Evolutionary conservation across 768 basidiomycete species (phyloP).

Genomic region (Cubamyces lactineus): DNA sequence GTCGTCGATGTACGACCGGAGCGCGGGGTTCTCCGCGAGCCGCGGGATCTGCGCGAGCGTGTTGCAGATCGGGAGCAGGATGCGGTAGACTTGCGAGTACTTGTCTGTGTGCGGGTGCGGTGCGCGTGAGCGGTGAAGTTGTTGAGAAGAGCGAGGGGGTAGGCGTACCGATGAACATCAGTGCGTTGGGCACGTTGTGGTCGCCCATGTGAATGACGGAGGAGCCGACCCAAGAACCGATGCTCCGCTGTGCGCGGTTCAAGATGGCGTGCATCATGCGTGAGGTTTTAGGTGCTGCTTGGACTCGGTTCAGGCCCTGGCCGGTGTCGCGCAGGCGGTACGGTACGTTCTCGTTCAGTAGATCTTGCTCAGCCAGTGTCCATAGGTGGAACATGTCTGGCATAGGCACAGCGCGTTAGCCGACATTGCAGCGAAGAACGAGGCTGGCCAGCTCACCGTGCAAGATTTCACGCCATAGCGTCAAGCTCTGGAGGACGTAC

Average conservation of each 20-base stretch:
- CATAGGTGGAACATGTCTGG: slow-evolving; percentile 88
- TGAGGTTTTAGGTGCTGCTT: slow-evolving; percentile 85
- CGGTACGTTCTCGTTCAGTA: slow-evolving; percentile 71
- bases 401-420: not conserved
- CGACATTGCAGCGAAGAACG: not conserved
- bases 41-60: slow-evolving; percentile 71
- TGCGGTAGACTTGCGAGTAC: slow-evolving; percentile 90
- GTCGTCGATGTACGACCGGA: slow-evolving; percentile 76
- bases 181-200: slow-evolving; percentile 80
- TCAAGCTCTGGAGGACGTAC: slow-evolving; percentile 84
- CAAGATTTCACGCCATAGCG: slow-evolving; percentile 84
- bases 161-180: slow-evolving; percentile 75
- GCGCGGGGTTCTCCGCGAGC: slow-evolving; percentile 68
- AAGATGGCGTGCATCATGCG: slow-evolving; percentile 89
- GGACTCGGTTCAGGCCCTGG: slow-evolving; percentile 89
- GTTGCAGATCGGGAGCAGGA: slow-evolving; percentile 85
- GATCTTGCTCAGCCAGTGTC: slow-evolving; percentile 79
- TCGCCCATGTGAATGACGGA: slow-evolving; percentile 92
- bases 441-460: slow-evolving; percentile 54
- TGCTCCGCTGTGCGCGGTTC: slow-evolving; percentile 78
- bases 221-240: slow-evolving; percentile 84
- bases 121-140: not conserved
- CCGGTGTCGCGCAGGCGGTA: slow-evolving; percentile 89
- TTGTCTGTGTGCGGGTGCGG: slow-evolving; percentile 53
- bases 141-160: not conserved